Conservation (phyloP, 1,284 basidiomycete species). For the Heterobasidion annosum region DNA sequence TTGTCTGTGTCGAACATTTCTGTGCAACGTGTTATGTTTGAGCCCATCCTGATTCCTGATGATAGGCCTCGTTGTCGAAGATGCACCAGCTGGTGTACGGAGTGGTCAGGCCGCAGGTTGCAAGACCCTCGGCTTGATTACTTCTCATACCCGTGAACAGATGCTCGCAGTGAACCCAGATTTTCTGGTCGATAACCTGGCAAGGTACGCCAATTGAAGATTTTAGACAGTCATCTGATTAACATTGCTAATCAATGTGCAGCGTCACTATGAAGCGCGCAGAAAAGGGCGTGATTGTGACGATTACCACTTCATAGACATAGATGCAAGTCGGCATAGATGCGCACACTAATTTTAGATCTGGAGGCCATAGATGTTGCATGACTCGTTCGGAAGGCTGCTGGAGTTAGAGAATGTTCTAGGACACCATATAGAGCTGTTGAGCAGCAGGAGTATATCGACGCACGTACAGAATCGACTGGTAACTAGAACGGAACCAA, state of each 20-base stretch:
- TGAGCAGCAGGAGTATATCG: no score
- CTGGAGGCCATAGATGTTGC: no score
- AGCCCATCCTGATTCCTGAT: not conserved
- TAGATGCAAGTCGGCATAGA: no score
- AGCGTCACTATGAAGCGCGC: conserved; percentile 33
- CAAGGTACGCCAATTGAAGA: conserved; percentile 31
- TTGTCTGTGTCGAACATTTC: conserved; percentile 30
- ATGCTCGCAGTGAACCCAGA: conserved; percentile 48
- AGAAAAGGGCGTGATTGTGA: conserved; percentile 1
- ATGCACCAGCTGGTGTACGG: conserved; percentile 73
- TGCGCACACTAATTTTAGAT: no score
- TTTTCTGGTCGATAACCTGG: conserved; percentile 56
- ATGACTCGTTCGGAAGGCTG: no score
- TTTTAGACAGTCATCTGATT: not conserved
- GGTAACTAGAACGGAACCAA: no score
- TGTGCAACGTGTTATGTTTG: conserved; percentile 2
- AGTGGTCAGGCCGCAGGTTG: conserved; percentile 74
- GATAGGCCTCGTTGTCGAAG: conserved; percentile 78
- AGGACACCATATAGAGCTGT: no score
- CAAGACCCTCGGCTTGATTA: conserved; percentile 72
- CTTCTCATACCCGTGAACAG: conserved; percentile 62
- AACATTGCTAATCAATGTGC: not conserved
- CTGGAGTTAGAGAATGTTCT: no score
- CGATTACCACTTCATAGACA: conserved; percentile 1
- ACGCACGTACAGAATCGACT: no score